Evolutionary conservation across 1,284 basidiomycete species (phyloP).

Genomic region (Cerioporus squamosus): DNA sequence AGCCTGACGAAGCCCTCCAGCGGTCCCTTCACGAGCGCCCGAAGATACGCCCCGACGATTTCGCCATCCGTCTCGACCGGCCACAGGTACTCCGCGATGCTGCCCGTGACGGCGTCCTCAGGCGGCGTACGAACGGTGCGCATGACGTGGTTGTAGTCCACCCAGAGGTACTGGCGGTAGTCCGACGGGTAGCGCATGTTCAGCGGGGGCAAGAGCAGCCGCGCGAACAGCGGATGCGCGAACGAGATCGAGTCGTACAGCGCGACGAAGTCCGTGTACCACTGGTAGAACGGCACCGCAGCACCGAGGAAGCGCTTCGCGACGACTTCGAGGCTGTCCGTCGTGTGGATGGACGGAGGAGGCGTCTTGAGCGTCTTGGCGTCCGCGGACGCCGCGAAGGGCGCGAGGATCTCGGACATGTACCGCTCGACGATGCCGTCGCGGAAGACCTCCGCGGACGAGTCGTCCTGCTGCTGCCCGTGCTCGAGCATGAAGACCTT

Average conservation of each 20-base stretch:
- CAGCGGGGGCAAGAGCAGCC: slow-evolving; percentile 78
- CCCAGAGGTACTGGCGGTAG: slow-evolving; percentile 87
- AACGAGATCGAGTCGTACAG: slow-evolving; percentile 93
- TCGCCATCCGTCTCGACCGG: slow-evolving; percentile 73
- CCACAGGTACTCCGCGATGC: slow-evolving; percentile 67
- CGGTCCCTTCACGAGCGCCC: slow-evolving; percentile 49
- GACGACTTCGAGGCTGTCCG: slow-evolving; percentile 56
- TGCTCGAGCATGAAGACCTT: slow-evolving; percentile 97
- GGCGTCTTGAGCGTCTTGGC: slow-evolving; percentile 39
- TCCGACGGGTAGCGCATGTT: slow-evolving; percentile 81
- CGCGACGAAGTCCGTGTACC: slow-evolving; percentile 90
- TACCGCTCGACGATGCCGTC: slow-evolving; percentile 60
- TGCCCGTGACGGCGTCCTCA: slow-evolving; percentile 49
- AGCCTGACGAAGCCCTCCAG: slow-evolving; percentile 67
- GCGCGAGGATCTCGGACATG: slow-evolving; percentile 65
- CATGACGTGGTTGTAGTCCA: slow-evolving; percentile 69
- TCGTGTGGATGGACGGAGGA: slow-evolving; percentile 10
- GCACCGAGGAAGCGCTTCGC: slow-evolving; percentile 66
- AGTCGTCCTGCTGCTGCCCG: slow-evolving; percentile 56
- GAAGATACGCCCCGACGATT: slow-evolving; percentile 66
- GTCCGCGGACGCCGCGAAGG: slow-evolving; percentile 47
- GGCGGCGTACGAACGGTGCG: slow-evolving; percentile 58
- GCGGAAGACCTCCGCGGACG: slow-evolving; percentile 71
- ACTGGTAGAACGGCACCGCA: slow-evolving; percentile 87
- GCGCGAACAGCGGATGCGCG: slow-evolving; percentile 77